Conservation (phyloP, 306 rosid genomes). For the Neltuma alba region DNA sequence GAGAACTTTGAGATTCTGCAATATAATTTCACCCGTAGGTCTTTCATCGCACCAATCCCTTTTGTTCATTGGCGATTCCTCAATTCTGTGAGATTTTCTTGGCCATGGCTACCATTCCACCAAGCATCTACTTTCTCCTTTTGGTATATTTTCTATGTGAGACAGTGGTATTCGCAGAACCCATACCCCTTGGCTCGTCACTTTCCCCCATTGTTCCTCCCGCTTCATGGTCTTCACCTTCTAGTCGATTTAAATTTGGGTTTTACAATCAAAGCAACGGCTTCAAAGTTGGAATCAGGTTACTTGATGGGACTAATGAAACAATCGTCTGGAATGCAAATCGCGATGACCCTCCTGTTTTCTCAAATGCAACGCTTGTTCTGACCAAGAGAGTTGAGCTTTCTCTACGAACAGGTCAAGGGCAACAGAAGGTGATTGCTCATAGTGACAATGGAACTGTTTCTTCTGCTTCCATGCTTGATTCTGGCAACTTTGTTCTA, state of each 20-base stretch:
- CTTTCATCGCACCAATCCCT: too few relatives aligned
- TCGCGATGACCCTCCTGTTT: neutral
- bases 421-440: neutral
- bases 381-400: too few relatives aligned
- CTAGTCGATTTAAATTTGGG: neutral
- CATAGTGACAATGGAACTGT: neutral
- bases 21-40: too few relatives aligned
- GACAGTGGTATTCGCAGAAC: neutral
- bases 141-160: neutral
- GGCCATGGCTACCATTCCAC: too few relatives aligned
- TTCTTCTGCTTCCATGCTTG: constrained; percentile 45
- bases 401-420: neutral
- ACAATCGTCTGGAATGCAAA: neutral
- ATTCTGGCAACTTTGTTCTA: constrained; percentile 46
- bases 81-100: too few relatives aligned
- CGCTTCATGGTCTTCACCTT: constrained; percentile 12
- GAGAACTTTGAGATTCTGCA: too few relatives aligned
- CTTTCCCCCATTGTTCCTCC: neutral
- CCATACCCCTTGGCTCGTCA: neutral
- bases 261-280: neutral
- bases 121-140: neutral
- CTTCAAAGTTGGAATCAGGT: neutral
- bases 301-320: neutral
- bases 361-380: neutral
- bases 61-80: too few relatives aligned